Base-by-base conservation (phyloP, 345 rosid species). In the Pugionium cornutum region DNA sequence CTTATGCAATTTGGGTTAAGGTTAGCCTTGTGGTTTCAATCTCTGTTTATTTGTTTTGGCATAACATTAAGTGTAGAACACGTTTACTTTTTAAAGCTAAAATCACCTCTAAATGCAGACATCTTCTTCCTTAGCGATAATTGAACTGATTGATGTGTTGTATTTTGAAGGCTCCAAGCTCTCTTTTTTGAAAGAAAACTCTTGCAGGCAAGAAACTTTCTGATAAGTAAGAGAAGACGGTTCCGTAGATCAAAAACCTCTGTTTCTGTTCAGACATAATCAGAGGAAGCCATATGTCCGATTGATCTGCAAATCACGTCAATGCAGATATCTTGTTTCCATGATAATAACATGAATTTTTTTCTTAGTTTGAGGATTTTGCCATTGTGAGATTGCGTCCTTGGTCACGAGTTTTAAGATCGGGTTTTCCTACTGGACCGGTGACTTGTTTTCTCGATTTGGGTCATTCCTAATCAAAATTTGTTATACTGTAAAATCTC, bases 71-170 rank as follows among this genome's bases (percentile, higher is more conserved):
- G n/a, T n/a, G n/a, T n/a, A 0, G 18, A 18, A 18, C 54, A 45
- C 39, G 10, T 46, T 36, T 45, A 31, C n/a, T 43, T 42, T 7
- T 9, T 45, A 9, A 58, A 25, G 3, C 35, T 49, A 57, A 11
- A 37, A 63, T 7, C 57, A 30, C 47, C 7, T n/a, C 67, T 10
- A 36, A 10, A 41, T 37, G 36, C 37, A 48, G 46, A 27, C 45
- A 36, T 62, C 35, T 26, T 48, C 45, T 18, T 18, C 18, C 18
- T 18, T 18, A 0, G 18, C 18, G 18, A 18, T 18, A 18, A 18
- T 18, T 18, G 18, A 18, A 18, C 18, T 18, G 18, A 18, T 18
- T 18, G 18, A 18, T 18, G 18, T 18, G 18, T 18, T 18, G 18
- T 18, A 18, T 18, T 18, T 18, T 18, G 18, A 18, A 18, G 18